Conservation (phyloP, 495 filamentous ascomycete genomes). For the Trichoderma virens region DNA sequence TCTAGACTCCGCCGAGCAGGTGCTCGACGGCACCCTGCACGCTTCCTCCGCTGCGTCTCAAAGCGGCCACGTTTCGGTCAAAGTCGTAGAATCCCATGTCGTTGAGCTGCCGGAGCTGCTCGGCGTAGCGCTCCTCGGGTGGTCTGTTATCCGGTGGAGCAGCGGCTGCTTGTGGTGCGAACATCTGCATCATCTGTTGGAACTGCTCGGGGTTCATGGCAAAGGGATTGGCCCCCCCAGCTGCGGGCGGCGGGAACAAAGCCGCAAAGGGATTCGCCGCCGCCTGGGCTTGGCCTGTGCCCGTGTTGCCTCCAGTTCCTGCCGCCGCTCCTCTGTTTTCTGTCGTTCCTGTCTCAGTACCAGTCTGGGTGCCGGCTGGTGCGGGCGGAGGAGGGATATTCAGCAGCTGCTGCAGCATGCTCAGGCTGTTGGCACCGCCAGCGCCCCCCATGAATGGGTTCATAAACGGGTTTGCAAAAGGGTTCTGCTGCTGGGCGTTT, state of each 20-base stretch:
- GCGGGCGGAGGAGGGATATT: background rate
- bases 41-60: constrained; percentile 84
- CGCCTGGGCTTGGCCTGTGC: constrained; percentile 34
- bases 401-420: constrained; percentile 2
- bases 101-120: constrained; percentile 87
- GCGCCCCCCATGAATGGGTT: constrained; percentile 2
- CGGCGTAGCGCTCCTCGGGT: constrained; percentile 86
- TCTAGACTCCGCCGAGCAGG: constrained; percentile 34
- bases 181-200: constrained; percentile 34
- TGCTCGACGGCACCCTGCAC: constrained; percentile 93
- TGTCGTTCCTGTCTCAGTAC: background rate
- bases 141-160: constrained; percentile 70
- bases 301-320: background rate
- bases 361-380: background rate
- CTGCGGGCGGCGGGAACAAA: constrained; percentile 24
- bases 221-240: constrained; percentile 15
- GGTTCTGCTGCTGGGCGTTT: constrained; percentile 22
- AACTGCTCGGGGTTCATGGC: constrained; percentile 34
- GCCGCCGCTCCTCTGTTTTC: background rate
- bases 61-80: constrained; percentile 80
- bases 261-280: constrained; percentile 36
- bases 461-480: constrained; percentile 19
- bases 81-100: constrained; percentile 99
- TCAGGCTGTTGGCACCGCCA: background rate
- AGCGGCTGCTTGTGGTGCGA: constrained; percentile 31